Evolutionary conservation across 75 land plant species (phyloP).

Genomic region (Selaginella moellendorffii): DNA sequence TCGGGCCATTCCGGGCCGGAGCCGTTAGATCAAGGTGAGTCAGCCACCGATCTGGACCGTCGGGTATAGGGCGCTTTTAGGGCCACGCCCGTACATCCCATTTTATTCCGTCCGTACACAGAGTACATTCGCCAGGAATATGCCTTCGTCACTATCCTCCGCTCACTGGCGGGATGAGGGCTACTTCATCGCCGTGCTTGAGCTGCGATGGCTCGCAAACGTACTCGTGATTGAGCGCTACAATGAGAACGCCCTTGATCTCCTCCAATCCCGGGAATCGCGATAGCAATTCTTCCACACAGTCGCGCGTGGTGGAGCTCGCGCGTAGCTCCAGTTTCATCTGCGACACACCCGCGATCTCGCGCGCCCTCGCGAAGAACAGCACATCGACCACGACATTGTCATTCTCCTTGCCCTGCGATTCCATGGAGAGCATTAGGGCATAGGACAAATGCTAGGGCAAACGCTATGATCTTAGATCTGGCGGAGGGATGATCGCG

Average conservation of each 20-base stretch:
- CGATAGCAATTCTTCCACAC: constrained; percentile 37
- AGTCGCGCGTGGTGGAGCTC: constrained; percentile 45
- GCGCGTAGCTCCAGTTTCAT: constrained; percentile 28
- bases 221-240: constrained; percentile 71
- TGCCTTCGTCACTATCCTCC: no score
- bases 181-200: constrained; percentile 72
- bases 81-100: no score
- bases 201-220: constrained; percentile 34
- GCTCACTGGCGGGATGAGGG: constrained; percentile 87
- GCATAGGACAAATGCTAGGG: no score
- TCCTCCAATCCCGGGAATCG: constrained; percentile 44
- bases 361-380: constrained; percentile 78
- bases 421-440: no score
- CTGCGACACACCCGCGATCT: constrained; percentile 52
- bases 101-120: no score
- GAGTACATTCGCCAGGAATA: no score
- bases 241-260: constrained; percentile 40
- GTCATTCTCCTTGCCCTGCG: background rate
- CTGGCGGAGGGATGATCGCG: constrained; percentile 14
- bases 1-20: no score
- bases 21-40: no score
- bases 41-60: no score
- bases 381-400: constrained; percentile 41
- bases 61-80: no score
- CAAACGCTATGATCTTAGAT: no score